A percentile compares a stretch with the other conserved stretches of the same genome.
Evolutionary conservation across 2,329 filamentous ascomycete genomes (phyloP).

Genomic region (Chaetothyriales sp.): DNA sequence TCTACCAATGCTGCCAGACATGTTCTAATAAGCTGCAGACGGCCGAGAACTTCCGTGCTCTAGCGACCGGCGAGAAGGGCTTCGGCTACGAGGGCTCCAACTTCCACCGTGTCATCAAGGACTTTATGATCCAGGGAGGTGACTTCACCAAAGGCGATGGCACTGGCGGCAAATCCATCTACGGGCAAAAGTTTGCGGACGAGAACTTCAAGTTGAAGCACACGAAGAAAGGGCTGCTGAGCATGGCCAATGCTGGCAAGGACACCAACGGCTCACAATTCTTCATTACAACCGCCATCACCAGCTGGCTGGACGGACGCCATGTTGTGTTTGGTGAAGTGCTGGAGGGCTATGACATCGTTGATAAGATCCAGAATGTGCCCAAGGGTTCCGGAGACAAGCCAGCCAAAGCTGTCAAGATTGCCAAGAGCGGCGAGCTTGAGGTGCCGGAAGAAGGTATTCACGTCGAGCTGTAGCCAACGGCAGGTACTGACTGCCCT

Average conservation of each 20-base stretch:
- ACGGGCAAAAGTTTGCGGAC: constrained; percentile 50
- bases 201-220: constrained; percentile 61
- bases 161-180: constrained; percentile 54
- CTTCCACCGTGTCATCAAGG: constrained; percentile 56
- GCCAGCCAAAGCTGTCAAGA: constrained; percentile 44
- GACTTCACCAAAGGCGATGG: constrained; percentile 51
- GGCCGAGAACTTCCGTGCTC: constrained; percentile 48
- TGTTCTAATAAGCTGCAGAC: constrained; percentile 30
- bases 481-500: constrained; percentile 1
- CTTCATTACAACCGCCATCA: constrained; percentile 50
- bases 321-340: constrained; percentile 58
- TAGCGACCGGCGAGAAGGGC: constrained; percentile 52
- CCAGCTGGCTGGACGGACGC: constrained; percentile 46
- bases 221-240: constrained; percentile 47
- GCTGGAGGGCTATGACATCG: constrained; percentile 50
- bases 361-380: constrained; percentile 50
- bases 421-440: constrained; percentile 51
- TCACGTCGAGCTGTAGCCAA: constrained; percentile 46
- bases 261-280: constrained; percentile 42
- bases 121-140: constrained; percentile 57
- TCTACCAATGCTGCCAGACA: not conserved
- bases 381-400: constrained; percentile 42
- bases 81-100: constrained; percentile 51
- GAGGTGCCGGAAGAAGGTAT: constrained; percentile 50
- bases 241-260: constrained; percentile 48